Conservation (phyloP, 164 flowering plant genomes). For the Vitis labrusca region DNA sequence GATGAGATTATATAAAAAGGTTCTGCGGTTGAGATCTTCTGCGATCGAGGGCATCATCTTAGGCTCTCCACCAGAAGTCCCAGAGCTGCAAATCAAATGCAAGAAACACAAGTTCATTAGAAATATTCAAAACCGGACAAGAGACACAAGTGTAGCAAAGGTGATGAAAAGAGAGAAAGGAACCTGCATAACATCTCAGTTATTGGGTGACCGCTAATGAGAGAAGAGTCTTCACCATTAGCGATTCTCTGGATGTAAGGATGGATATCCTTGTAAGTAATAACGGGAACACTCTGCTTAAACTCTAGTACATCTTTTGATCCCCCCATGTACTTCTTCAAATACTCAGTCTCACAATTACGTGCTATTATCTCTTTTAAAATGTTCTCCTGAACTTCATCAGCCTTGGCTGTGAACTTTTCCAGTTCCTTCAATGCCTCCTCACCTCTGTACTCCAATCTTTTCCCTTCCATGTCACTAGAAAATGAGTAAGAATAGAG, state of each 20-base stretch:
- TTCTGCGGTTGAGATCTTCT: constrained; percentile 77
- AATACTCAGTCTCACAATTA: constrained; percentile 65
- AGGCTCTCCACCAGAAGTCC: constrained; percentile 85
- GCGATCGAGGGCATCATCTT: constrained; percentile 83
- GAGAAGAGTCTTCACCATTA: constrained; percentile 63
- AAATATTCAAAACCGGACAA: neutral
- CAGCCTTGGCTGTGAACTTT: constrained; percentile 47
- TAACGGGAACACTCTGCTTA: constrained; percentile 57
- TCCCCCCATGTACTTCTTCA: constrained; percentile 50
- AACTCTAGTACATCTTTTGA: constrained; percentile 38
- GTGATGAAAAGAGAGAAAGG: neutral
- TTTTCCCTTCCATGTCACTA: constrained; percentile 58
- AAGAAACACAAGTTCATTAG: neutral
- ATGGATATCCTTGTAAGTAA: constrained; percentile 45
- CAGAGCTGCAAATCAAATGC: constrained; percentile 53
- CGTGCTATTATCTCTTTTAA: constrained; percentile 50
- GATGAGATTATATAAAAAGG: constrained; percentile 69
- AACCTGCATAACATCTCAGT: constrained; percentile 84
- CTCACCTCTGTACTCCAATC: constrained; percentile 71
- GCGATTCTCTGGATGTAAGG: constrained; percentile 76
- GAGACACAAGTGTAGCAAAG: neutral
- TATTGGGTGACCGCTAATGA: constrained; percentile 63
- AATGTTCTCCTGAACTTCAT: constrained; percentile 54
- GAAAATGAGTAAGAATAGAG: neutral
- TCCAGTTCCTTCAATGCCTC: constrained; percentile 64